phyloP scores from a whole-genome alignment of 1,284 basidiomycete genomes.

The Apiotrichum laibachii region DNA sequence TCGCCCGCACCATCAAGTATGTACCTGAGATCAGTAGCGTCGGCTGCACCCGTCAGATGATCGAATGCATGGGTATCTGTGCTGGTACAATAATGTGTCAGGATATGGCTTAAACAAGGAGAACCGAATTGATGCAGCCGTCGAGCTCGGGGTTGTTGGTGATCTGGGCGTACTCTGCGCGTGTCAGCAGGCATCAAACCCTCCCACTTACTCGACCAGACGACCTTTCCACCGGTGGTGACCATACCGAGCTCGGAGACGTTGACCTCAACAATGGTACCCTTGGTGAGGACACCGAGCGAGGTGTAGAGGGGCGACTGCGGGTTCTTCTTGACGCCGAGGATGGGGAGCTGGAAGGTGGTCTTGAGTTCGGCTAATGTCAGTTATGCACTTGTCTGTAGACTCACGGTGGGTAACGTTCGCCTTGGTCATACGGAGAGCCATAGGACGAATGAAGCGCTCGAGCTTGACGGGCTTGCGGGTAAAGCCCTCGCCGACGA shows the following conservation, averaged over 20 bases:
- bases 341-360: constrained; percentile 96
- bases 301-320: constrained; percentile 95
- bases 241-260: constrained; percentile 97
- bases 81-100: constrained; percentile 14
- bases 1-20: background rate
- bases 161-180: constrained; percentile 86
- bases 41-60: background rate
- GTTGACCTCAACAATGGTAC: constrained; percentile 98
- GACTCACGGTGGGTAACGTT: constrained; percentile 95
- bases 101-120: constrained; percentile 53
- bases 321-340: constrained; percentile 99
- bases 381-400: background rate
- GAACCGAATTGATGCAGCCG: constrained; percentile 91
- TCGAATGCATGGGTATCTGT: constrained; percentile 19
- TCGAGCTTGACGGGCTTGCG: constrained; percentile 99
- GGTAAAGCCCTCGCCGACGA: constrained; percentile 97
- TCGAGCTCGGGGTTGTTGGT: constrained; percentile 96
- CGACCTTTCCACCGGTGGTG: constrained; percentile 92
- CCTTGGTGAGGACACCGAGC: constrained; percentile 92
- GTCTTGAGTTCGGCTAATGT: constrained; percentile 85
- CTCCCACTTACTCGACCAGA: constrained; percentile 57
- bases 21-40: background rate
- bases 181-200: constrained; percentile 58
- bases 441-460: constrained; percentile 96
- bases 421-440: constrained; percentile 93